These are phyloP conservation scores for Camellia granthamiana DNA, from an alignment of 148 eudicot species.

Conservation along the genomic window DNA sequence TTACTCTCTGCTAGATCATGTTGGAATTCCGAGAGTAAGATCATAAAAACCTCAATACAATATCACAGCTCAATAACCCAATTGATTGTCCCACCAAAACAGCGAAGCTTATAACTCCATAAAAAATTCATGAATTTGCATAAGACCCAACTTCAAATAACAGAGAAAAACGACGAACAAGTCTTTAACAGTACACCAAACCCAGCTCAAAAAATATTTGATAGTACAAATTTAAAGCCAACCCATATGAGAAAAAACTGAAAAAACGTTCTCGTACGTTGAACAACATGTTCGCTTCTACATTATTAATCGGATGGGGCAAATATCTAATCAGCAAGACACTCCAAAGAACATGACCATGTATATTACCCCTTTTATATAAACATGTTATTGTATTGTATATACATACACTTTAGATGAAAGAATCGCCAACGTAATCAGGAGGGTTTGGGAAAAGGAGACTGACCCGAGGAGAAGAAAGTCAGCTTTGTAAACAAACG, in stretches of 20 bases:
- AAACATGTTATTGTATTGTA: too few species aligned
- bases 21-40: background rate
- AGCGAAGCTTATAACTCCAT: background rate
- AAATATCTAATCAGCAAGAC: background rate
- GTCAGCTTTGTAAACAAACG: conserved; percentile 4
- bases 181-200: conserved; percentile 5
- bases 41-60: background rate
- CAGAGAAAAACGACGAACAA: background rate
- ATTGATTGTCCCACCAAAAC: background rate
- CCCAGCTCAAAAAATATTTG: background rate
- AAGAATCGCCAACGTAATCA: background rate
- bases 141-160: background rate
- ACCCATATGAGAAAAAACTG: background rate
- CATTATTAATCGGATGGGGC: conserved; percentile 36
- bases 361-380: background rate
- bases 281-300: conserved; percentile 39
- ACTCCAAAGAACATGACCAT: conserved; percentile 12
- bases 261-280: conserved; percentile 12
- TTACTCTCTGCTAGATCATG: background rate
- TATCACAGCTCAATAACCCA: background rate
- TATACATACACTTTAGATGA: background rate
- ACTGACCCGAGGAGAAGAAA: conserved; percentile 10
- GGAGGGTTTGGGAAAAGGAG: background rate
- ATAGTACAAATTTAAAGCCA: background rate
- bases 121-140: background rate